These are phyloP conservation scores for Erysimum cheiranthoides DNA, from an alignment of 345 rosid species.

Conservation along the genomic window DNA sequence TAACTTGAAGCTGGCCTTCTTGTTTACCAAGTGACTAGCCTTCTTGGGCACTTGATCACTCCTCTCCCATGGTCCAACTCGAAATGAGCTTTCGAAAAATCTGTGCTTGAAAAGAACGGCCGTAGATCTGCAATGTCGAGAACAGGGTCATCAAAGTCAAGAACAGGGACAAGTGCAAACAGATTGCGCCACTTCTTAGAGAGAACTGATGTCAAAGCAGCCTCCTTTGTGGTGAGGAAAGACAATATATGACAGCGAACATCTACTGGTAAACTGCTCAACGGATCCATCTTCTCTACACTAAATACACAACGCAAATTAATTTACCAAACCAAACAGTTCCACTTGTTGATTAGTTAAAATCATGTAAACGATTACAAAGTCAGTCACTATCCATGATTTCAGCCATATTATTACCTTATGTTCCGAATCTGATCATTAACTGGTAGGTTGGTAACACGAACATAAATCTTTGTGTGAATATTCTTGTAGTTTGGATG, in stretches of 20 bases:
- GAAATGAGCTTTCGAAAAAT: conserved; percentile 72
- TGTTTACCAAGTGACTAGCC: conserved; percentile 46
- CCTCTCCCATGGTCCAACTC: conserved; percentile 61
- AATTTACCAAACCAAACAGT: not conserved
- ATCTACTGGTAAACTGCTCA: conserved; percentile 26
- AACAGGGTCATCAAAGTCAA: conserved; percentile 28
- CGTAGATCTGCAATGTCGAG: conserved; percentile 74
- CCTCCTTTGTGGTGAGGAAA: conserved; percentile 28
- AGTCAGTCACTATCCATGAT: not conserved
- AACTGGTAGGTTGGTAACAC: conserved; percentile 91
- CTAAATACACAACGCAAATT: not conserved
- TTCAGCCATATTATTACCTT: conserved; percentile 54
- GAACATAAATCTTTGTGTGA: too few relatives aligned
- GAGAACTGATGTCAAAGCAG: conserved; percentile 26
- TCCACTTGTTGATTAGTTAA: too few relatives aligned
- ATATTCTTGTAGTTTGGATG: conserved; percentile 90
- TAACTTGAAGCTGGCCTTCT: not conserved
- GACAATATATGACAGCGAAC: conserved; percentile 23
- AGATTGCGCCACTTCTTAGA: conserved; percentile 26
- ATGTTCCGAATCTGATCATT: conserved; percentile 96
- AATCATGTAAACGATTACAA: not conserved
- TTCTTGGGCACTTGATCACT: conserved; percentile 61
- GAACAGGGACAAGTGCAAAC: conserved; percentile 10
- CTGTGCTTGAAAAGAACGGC: conserved; percentile 79
- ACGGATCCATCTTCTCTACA: conserved; percentile 27